Evolutionary conservation across 2,329 filamentous ascomycete genomes (phyloP).

Genomic region (Aspergillus fumigatus): DNA sequence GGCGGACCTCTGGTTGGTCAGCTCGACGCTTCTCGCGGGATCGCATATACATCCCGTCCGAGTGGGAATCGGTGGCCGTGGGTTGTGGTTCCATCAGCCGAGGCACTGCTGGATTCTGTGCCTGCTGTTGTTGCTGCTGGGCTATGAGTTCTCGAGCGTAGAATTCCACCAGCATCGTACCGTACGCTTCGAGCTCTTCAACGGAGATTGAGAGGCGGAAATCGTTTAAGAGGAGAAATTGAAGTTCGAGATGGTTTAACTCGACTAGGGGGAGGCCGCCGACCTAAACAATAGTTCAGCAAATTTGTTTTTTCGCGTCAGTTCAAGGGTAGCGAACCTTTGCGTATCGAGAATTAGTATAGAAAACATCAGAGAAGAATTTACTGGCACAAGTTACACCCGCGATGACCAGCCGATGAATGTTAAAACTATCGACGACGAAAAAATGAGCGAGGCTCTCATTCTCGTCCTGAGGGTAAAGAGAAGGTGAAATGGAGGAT

Average conservation of each 20-base stretch:
- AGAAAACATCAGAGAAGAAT: slow-evolving; percentile 98
- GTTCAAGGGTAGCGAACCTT: slow-evolving; percentile 58
- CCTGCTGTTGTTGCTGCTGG: slow-evolving; percentile 46
- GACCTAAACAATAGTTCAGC: slow-evolving; percentile 56
- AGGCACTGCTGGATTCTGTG: slow-evolving; percentile 16
- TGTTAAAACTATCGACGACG: slow-evolving; percentile 98
- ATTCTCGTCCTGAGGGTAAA: slow-evolving; percentile 39
- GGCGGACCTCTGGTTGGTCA: slow-evolving; percentile 21
- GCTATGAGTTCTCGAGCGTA: slow-evolving; percentile 86
- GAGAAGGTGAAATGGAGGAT: slow-evolving; percentile 29
- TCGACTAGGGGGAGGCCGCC: slow-evolving; percentile 87
- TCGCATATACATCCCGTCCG: slow-evolving; percentile 34
- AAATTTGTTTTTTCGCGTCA: not conserved
- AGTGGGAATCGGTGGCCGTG: slow-evolving; percentile 12
- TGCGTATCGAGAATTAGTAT: slow-evolving; percentile 97
- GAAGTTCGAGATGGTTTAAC: slow-evolving; percentile 91
- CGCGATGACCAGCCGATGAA: slow-evolving; percentile 91
- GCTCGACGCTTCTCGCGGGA: slow-evolving; percentile 21
- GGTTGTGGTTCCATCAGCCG: slow-evolving; percentile 15
- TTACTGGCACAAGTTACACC: slow-evolving; percentile 98
- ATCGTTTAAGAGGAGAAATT: slow-evolving; percentile 93
- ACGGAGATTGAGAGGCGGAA: slow-evolving; percentile 90
- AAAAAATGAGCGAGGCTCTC: slow-evolving; percentile 68
- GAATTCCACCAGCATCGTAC: slow-evolving; percentile 97
- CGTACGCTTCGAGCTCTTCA: slow-evolving; percentile 94